These are phyloP conservation scores for Thymus mandschuricus DNA, from an alignment of 257 asterid genomes.

Conservation along the genomic window DNA sequence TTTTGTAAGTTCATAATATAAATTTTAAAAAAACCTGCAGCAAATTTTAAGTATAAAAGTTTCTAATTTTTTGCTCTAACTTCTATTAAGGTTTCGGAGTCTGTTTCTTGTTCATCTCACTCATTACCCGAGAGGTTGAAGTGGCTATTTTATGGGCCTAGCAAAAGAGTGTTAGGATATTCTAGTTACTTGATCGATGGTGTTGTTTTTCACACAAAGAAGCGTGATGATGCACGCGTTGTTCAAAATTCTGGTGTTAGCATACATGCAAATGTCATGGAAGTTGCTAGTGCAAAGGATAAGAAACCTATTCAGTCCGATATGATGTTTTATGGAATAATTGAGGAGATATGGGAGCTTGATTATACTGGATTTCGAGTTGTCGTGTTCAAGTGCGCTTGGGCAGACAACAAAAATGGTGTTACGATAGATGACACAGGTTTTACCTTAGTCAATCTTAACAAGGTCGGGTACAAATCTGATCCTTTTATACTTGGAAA, in stretches of 20 bases:
- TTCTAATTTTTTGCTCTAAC: too few relatives aligned
- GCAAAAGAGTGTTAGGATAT: background rate
- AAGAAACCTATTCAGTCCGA: too few relatives aligned
- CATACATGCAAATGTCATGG: background rate
- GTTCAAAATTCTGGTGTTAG: slow-evolving; percentile 1
- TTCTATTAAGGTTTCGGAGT: too few relatives aligned
- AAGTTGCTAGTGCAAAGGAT: background rate
- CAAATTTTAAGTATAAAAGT: too few relatives aligned
- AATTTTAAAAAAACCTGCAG: too few relatives aligned
- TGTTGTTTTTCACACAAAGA: background rate
- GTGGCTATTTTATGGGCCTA: too few relatives aligned
- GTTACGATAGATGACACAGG: background rate
- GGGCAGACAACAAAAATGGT: background rate
- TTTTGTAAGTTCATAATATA: too few relatives aligned
- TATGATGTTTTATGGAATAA: too few relatives aligned
- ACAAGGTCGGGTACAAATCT: background rate
- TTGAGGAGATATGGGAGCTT: background rate
- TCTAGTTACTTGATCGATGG: background rate
- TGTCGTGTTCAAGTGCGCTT: background rate
- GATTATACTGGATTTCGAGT: background rate
- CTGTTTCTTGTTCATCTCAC: too few relatives aligned
- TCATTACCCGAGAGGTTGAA: too few relatives aligned
- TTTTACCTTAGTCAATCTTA: background rate
- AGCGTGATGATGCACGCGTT: background rate
- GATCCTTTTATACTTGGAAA: too few relatives aligned